Base-by-base conservation (phyloP, 2,329 filamentous ascomycete genomes). In the Penicillium decumbens region DNA sequence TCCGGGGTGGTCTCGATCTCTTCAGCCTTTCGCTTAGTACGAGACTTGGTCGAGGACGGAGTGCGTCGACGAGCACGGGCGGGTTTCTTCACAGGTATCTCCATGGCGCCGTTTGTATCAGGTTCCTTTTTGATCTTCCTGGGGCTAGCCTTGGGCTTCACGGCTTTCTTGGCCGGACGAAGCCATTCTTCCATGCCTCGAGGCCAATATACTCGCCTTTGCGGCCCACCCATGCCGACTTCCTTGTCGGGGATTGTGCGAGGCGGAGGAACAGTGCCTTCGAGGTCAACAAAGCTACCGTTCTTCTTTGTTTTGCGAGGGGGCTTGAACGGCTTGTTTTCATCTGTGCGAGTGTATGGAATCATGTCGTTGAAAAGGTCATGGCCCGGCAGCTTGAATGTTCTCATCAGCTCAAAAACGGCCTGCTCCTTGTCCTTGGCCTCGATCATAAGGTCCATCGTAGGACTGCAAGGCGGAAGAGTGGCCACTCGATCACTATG, bases 401-500 rank as follows among this genome's bases (percentile, higher is more conserved):
- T 90, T 20, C 87, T 80, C 90, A 96, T 96, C 15, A 97, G 77
- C 56, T 95, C 89, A 61, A 97, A 95, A 0, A 96, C 89, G 0
- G 92, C 90, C 69, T 97, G 92, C 67, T 97, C 92, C 70, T 97
- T 97, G 65, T 96, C 92, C 68, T 97, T 97, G 41, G 92, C 92
- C 72, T 97, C 92, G 52, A 97, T 96, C 92, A 97, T 97, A n/a
- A 97, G 76, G 64, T 96, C 92, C 86, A 95, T 93, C 28, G 87
- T 84, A 1, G 81, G 75, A 3, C 84, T 78, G 61, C 92, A 96
- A 0, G 92, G 91, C 0, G 92, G 92, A 0, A 97, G 71, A 0
- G 84, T 87, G 56, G 79, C 78, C 1, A 95, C 89, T 7, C 92
- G 81, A 0, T 89, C 79, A 30, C 84, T 89, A 64, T 97, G 92